Base-by-base conservation (phyloP, 2,329 filamentous ascomycete species). In the Sordariomycetes sp. region DNA sequence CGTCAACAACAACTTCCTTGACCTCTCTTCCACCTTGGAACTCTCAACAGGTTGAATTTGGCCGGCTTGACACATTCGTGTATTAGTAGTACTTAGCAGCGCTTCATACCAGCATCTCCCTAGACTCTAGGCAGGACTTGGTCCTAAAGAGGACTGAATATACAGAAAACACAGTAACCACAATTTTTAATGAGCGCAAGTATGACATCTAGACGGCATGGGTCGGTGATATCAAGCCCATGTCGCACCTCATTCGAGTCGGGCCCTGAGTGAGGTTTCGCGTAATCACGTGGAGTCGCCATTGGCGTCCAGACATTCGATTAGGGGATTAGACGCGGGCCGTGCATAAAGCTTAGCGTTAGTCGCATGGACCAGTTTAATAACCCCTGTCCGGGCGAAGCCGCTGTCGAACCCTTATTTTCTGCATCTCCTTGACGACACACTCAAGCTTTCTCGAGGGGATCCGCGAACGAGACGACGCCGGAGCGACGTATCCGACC, bases 1-100 rank as follows among this genome's bases (percentile, higher is more conserved):
- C 51, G 51, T 53, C 25, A 8, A 34, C 51, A 53, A 53, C n/a
- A 50, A 24, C 46, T 50, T 11, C 22, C 20, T 50, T 12, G 46
- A 50, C 46, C 22, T 50, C 46, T 50, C 22, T 50, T 50, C 22
- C 46, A 50, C 20, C 22, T 22, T 20, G 46, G 22, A 50, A 50
- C n/a, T 20, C n/a, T 24, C 22, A 22, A 53, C 16, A 43, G 56
- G 37, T 37, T 54, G 56, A 51, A 35, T 12, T 18, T 51, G 51
- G 51, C 56, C 56, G 54, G 35, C 22, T 53, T 58, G 56, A 58
- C 53, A 58, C 56, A 58, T 53, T 52, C 50, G n/a, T 53, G 54
- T 43, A 28, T 18, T 43, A 18, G 37, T 40, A 55, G n/a, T 18
- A 40, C n/a, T 32, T 46, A 18, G 2, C 20, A 24, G 35, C 40